Evolutionary conservation across 345 rosid genomes (phyloP), one percentile per base, ranked within the genome.

Genomic region (Aethionema arabicum): DNA sequence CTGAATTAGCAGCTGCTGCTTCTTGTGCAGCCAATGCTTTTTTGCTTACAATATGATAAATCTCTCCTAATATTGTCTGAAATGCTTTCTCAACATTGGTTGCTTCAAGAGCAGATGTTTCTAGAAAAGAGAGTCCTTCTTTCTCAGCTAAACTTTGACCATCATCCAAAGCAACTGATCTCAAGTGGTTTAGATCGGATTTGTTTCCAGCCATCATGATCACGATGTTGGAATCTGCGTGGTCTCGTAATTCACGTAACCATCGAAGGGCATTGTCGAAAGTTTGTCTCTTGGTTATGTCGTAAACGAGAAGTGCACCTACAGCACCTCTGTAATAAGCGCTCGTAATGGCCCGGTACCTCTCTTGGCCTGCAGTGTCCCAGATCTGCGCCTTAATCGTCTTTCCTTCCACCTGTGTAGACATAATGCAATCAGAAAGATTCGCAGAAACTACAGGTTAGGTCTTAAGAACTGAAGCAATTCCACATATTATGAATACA

Each of bases 361-460:
- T 73, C 72, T 87, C 90, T 48, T 87, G 95, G 13, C 95, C 95
- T 32, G 90, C 95, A 2, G 90, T 84, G 46, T 87, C 95, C 95
- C 88, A 84, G 37, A 87, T 87, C 83, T 87, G 88, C 7, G 88
- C 90, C 83, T 87, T 87, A 3, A 87, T 80, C n/a, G 82, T 83
- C 69, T 87, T 87, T 57, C 91, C 95, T 67, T 87, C 88, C 11
- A 85, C 88, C 95, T 84, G 78, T 52, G 63, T 13, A 44, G 42
- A 32, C 61, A 39, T 6, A 21, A 43, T n/a, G 36, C 55, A 67
- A 7, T 3, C 36, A 12, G 38, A 37, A 29, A 33, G 37, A 67
- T 67, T 41, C 15, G 41, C 29, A 21, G 2, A 5, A 33, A 47
- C 32, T 49, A 33, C 8, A 3, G 35, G 52, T 63, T 63, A 70